Conservation (phyloP, 768 basidiomycete genomes). For the Termitomyces sp. region DNA sequence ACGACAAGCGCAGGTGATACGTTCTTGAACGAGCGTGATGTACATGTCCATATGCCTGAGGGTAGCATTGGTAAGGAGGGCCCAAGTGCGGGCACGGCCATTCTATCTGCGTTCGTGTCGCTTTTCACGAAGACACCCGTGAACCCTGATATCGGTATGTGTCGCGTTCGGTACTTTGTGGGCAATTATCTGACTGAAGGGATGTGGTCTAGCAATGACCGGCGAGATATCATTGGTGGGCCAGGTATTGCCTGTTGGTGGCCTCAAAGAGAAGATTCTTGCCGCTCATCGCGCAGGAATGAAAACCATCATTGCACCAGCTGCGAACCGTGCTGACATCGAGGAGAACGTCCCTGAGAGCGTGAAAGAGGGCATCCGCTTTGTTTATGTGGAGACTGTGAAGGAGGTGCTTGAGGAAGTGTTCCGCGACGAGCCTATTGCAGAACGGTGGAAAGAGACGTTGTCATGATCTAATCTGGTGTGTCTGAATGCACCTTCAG, state of each 20-base stretch:
- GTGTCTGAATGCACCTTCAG: not conserved
- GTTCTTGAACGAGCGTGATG: constrained; percentile 78
- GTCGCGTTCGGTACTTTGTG: not conserved
- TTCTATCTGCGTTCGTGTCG: constrained; percentile 86
- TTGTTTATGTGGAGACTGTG: constrained; percentile 94
- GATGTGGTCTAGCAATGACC: constrained; percentile 74
- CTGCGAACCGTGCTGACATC: constrained; percentile 88
- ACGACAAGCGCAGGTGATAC: constrained; percentile 65
- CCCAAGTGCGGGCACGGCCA: constrained; percentile 93
- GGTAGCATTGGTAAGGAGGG: constrained; percentile 93
- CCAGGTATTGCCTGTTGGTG: constrained; percentile 93
- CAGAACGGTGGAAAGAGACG: constrained; percentile 66
- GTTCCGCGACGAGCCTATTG: constrained; percentile 57
- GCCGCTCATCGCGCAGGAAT: constrained; percentile 97
- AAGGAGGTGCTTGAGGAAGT: constrained; percentile 85
- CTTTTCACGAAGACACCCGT: constrained; percentile 84
- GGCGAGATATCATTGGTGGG: constrained; percentile 97
- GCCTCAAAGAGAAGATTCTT: constrained; percentile 92
- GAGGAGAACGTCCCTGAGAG: constrained; percentile 96
- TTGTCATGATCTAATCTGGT: constrained; percentile 10
- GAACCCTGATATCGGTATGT: constrained; percentile 81
- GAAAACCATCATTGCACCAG: constrained; percentile 83
- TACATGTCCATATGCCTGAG: constrained; percentile 97
- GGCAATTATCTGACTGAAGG: not conserved
- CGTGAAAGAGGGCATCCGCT: constrained; percentile 90